A percentile compares a stretch with the other conserved stretches of the same genome.
Evolutionary conservation across 768 basidiomycete genomes (phyloP).

Genomic region (Boletellus sp.): DNA sequence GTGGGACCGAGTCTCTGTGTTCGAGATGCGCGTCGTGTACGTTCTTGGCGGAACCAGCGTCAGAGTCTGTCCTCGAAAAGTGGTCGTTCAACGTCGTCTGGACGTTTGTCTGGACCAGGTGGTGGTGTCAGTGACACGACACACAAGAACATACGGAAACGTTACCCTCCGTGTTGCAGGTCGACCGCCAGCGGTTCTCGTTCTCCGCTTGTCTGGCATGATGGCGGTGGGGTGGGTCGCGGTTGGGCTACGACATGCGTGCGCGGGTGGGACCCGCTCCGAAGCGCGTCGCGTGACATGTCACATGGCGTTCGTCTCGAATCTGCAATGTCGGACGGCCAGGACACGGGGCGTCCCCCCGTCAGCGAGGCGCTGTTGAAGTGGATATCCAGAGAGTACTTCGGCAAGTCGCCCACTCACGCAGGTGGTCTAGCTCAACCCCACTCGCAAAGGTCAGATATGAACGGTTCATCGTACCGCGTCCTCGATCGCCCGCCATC

Average conservation of each 20-base stretch:
- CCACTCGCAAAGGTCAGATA: constrained; percentile 35
- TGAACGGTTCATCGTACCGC: constrained; percentile 55
- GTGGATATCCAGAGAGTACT: constrained; percentile 40
- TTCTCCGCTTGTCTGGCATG: constrained; percentile 28
- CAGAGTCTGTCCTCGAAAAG: constrained; percentile 18
- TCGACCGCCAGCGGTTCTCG: constrained; percentile 11
- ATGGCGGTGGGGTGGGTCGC: not conserved
- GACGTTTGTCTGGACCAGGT: constrained; percentile 8
- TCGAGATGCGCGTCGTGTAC: constrained; percentile 1
- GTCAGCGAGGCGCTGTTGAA: constrained; percentile 17
- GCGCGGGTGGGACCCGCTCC: not conserved
- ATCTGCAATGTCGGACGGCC: constrained; percentile 7
- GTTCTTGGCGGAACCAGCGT: not conserved
- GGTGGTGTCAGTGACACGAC: constrained; percentile 7
- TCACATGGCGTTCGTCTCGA: not conserved
- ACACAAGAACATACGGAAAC: not conserved
- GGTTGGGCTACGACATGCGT: not conserved
- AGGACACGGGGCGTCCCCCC: constrained; percentile 8
- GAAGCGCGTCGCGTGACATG: constrained; percentile 28
- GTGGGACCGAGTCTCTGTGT: not conserved
- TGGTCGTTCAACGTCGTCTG: constrained; percentile 29
- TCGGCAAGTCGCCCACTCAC: constrained; percentile 17
- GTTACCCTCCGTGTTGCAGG: constrained; percentile 19
- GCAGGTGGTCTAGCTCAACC: not conserved
- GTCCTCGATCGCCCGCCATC: constrained; percentile 55